These are phyloP conservation scores for Syncephalastrum racemosum DNA, from an alignment of 371 early-diverging fungal species.

Conservation along the genomic window DNA sequence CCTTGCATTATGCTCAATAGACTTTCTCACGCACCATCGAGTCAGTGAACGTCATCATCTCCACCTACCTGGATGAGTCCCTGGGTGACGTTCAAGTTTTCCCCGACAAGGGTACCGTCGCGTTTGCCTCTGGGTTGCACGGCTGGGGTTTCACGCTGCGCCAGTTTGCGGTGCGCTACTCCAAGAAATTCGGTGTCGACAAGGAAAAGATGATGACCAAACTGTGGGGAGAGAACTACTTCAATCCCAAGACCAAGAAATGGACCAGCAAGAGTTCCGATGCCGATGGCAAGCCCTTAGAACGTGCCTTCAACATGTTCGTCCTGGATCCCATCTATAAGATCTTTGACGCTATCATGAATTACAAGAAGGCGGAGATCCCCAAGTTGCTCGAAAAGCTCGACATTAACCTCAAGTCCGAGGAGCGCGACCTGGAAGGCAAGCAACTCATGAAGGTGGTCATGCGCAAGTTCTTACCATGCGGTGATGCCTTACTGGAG, in stretches of 20 bases:
- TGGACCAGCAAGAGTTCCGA: constrained; percentile 80
- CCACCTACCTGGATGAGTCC: constrained; percentile 85
- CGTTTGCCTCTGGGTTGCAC: constrained; percentile 99
- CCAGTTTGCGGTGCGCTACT: constrained; percentile 94
- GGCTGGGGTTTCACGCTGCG: constrained; percentile 99
- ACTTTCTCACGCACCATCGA: constrained; percentile 91
- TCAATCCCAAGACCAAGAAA: constrained; percentile 94
- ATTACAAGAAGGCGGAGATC: constrained; percentile 89
- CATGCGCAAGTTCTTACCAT: constrained; percentile 99
- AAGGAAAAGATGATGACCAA: constrained; percentile 90
- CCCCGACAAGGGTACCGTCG: constrained; percentile 95
- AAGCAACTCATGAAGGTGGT: constrained; percentile 94
- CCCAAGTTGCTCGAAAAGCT: constrained; percentile 83
- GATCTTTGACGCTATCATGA: constrained; percentile 95
- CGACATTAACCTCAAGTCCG: constrained; percentile 77
- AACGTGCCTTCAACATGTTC: constrained; percentile 97
- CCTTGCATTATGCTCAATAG: constrained; percentile 20
- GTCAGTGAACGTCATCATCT: constrained; percentile 93
- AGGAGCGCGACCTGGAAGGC: constrained; percentile 88
- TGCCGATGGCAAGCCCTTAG: constrained; percentile 78
- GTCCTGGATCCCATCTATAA: constrained; percentile 98
- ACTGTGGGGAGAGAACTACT: constrained; percentile 97
- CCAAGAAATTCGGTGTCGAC: constrained; percentile 96
- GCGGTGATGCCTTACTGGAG: constrained; percentile 97
- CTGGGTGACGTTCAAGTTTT: constrained; percentile 90